Base-by-base conservation (phyloP, 148 eudicot genomes). In the Polygonum aviculare region DNA sequence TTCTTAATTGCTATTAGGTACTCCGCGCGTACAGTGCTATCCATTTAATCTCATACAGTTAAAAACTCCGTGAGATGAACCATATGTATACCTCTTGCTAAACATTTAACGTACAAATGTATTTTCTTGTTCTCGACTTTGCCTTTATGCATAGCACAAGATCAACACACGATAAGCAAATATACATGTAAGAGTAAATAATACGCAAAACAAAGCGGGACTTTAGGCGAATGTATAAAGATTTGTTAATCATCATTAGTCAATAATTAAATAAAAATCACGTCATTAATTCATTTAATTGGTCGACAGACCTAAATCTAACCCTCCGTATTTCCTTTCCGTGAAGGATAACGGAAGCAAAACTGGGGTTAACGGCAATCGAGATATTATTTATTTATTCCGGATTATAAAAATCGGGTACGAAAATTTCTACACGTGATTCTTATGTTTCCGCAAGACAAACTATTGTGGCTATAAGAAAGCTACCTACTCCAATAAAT, bases 361-460 rank as follows among this genome's bases (percentile, higher is more conserved):
- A 62, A 62, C 67, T 14, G 31, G 1, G 0, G 0, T 38, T 31
- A 62, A 62, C 69, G 69, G 69, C 69, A 62, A 21, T 0, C 6
- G 26, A 62, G 16, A 62, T 31, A 54, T 54, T 54, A 54, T n/a
- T 18, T 6, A 12, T 54, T n/a, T 4, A 5, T 54, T 54, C 8
- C 60, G 22, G 19, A 54, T 16, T 22, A 60, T 63, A 11, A 38
- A 67, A 67, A 67, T 15, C 19, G 72, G 45, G 11, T 8, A 5
- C 44, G 21, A 16, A 67, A 38, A 67, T 67, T 67, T 67, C 19
- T 36, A 67, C 72, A 67, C 72, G 72, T 67, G 72, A 35, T 67
- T 35, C 45, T 67, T 38, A 36, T 67, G 38, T 67, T 67, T 45
- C 19, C 40, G 47, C 10, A 77, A 48, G 80, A 77, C 59, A 74